Evolutionary conservation across 2,329 filamentous ascomycete species (phyloP), one percentile per base, ranked within the genome.

Genomic region (Alternaria panax): DNA sequence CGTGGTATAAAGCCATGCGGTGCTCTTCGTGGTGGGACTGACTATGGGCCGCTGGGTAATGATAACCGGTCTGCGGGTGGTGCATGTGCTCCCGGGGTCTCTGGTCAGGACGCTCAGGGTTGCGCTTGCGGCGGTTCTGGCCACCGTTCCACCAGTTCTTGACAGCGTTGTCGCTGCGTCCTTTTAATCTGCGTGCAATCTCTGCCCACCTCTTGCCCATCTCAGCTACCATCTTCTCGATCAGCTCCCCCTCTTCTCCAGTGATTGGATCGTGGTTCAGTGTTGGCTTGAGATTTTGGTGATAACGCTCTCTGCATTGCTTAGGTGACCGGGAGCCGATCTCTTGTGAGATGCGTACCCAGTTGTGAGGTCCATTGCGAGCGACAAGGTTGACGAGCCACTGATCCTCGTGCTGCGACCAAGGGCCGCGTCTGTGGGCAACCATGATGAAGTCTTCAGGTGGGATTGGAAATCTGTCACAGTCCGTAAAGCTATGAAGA

Each of bases 61-160:
- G 70, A 63, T 75, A 76, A 30, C 62, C 64, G 51, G 63, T 46
- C 25, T 77, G 73, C 64, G 76, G 67, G 55, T 78, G 62, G 41
- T 75, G 69, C 56, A 71, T 68, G 42, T 70, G 72, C 25, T 73
- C 67, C 54, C 70, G 70, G 22, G 64, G 47, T 48, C 66, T 57
- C 28, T 70, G 69, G 8, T 74, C 73, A 32, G 57, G 67, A 54
- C 71, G 73, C n/a, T 77, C 75, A 30, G 73, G 73, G 53, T 76
- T 77, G 62, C 82, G 79, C 72, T 81, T 80, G 71, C 90, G 85
- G 72, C 93, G 88, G 81, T 97, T 97, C 85, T 93, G 91, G 75
- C 90, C 92, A 50, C 93, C 93, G 75, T 97, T 97, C 92, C 92
- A 97, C 92, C 93, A 97, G 79, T 97, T 97, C 86, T 97, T 97